Conservation (phyloP, 1,284 basidiomycete species). For the Pisolithus thermaeus region DNA sequence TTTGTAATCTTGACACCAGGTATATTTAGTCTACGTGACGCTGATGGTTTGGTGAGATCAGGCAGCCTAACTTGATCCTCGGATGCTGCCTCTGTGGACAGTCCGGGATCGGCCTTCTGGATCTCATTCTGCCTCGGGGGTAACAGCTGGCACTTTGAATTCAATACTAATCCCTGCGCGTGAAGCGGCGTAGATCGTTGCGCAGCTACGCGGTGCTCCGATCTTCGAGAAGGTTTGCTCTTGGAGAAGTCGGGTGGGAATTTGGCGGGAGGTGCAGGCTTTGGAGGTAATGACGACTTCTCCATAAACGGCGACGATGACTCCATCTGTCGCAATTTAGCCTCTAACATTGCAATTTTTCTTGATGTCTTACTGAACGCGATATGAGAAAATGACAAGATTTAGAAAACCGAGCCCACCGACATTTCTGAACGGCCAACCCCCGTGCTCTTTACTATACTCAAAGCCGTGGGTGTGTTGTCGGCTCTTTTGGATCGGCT, state of each 20-base stretch:
- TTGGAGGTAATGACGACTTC: slow-evolving; percentile 20
- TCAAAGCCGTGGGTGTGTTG: slow-evolving; percentile 76
- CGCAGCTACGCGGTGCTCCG: background rate
- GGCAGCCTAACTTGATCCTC: slow-evolving; percentile 9
- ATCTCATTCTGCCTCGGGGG: background rate
- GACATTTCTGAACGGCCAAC: slow-evolving; percentile 57
- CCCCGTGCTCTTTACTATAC: slow-evolving; percentile 72
- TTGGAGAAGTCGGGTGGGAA: background rate
- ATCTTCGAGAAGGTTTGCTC: background rate
- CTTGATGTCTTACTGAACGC: slow-evolving; percentile 59
- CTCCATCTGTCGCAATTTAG: slow-evolving; percentile 82
- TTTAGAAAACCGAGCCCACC: slow-evolving; percentile 21
- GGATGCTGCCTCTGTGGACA: background rate
- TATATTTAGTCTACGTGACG: slow-evolving; percentile 23
- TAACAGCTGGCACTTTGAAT: background rate
- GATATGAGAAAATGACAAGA: slow-evolving; percentile 9
- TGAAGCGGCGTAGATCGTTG: background rate
- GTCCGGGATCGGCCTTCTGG: background rate
- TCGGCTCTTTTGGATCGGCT: slow-evolving; percentile 25
- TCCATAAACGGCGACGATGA: slow-evolving; percentile 24
- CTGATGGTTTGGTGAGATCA: slow-evolving; percentile 10
- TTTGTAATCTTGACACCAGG: slow-evolving; percentile 31
- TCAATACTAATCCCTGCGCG: background rate
- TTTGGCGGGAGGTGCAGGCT: slow-evolving; percentile 9
- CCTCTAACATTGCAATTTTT: slow-evolving; percentile 94